Base-by-base conservation (phyloP, 352 stramenopile genomes). In the Pythium plurisporium region DNA sequence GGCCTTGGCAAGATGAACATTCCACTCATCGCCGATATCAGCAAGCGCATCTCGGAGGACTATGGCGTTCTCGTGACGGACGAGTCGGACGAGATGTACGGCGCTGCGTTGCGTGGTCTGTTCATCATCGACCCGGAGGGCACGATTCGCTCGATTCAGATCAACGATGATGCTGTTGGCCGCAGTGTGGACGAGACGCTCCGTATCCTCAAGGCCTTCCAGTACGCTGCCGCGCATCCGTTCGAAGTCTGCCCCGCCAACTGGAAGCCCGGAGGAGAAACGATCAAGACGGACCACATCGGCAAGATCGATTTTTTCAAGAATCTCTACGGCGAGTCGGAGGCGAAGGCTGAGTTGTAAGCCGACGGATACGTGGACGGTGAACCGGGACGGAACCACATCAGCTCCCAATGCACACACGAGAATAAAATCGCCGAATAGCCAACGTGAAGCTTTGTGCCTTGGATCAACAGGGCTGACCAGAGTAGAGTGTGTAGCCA, bases 71-170 rank as follows among this genome's bases (percentile, higher is more conserved):
- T 94, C 30, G 80, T 91, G n/a, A 91, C 74, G 20, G 80, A 91
- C 46, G 77, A 89, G 58, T 67, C 86, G 40, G 82, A 91, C 62
- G 79, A 91, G 50, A 87, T 90, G 69, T 86, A 78, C 46, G 82
- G 80, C 27, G 82, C 77, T 2, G 82, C 85, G 12, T 67, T 93
- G 45, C 80, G 84, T 31, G 84, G 82, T 7, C 64, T 92, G 10
- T 94, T 92, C 69, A 84, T 92, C 67, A 92, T 94, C 56, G 84
- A 94, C 70, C 80, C 80, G 14, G 70, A 90, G 26, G 84, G 84
- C 59, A 87, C 79, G 37, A 86, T 94, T 59, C 79, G 82, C 48
- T 90, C 79, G 45, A 90, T 91, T 59, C 79, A 90, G 67, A 89
- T 92, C 69, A 91, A 94, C 62, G 84, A 94, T 41, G 80, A 91